These are phyloP conservation scores for Penicillium psychrosexuale DNA, from an alignment of 2,329 filamentous ascomycete genomes.

Conservation along the genomic window DNA sequence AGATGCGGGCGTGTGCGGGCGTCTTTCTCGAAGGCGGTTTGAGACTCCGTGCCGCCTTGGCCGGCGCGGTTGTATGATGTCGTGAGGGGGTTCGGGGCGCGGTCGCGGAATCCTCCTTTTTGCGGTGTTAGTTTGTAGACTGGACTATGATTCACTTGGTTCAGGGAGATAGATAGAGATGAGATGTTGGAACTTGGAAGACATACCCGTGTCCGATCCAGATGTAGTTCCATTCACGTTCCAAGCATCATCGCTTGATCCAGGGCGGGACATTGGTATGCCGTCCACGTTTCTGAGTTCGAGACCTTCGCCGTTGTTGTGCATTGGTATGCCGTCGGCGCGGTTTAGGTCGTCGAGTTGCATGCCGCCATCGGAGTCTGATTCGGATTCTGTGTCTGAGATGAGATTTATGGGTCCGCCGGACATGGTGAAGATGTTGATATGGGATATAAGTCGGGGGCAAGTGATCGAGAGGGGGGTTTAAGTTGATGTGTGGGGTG, in stretches of 20 bases:
- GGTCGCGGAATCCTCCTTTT: neutral
- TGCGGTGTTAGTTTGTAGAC: neutral
- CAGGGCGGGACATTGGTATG: neutral
- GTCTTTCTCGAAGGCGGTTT: neutral
- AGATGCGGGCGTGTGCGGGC: constrained; percentile 17
- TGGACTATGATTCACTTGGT: neutral
- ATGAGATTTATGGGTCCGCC: constrained; percentile 15
- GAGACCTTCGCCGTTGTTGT: neutral
- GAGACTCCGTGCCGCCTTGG: neutral
- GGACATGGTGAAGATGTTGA: constrained; percentile 10
- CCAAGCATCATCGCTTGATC: neutral
- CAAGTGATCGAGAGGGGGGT: neutral
- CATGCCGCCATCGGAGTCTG: constrained; percentile 25
- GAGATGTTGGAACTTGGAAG: neutral
- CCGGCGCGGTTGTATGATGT: neutral
- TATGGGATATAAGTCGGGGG: neutral
- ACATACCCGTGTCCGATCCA: neutral
- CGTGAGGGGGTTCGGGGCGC: constrained; percentile 1
- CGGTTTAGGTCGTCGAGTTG: constrained; percentile 19
- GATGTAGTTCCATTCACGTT: neutral
- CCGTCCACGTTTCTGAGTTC: neutral
- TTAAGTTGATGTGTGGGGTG: neutral
- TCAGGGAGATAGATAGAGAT: neutral
- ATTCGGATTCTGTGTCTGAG: constrained; percentile 17
- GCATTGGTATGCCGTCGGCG: neutral